Base-by-base conservation (phyloP, 371 early-diverging fungal species). In the Mucor velutinosus region DNA sequence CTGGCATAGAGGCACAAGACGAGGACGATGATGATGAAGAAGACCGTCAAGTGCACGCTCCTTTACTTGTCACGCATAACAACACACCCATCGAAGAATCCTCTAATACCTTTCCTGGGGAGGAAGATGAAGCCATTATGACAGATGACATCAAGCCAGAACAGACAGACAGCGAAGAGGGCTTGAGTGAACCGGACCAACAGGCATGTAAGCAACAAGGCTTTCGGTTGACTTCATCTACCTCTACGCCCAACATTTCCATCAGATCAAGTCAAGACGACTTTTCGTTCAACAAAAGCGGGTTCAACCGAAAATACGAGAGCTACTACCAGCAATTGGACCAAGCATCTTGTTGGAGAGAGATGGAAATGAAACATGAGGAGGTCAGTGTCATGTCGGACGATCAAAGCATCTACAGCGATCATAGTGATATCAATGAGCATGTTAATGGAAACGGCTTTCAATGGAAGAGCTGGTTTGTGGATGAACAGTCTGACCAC, bases 381-480 rank as follows among this genome's bases (percentile, higher is more conserved):
- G 58, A 58, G 10, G 33, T 7, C 15, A 21, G 27, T 15, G 8
- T 47, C 19, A 14, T 33, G 15, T 62, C 49, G 32, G 27, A 32
- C 23, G 17, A 47, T 17, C 29, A 45, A 35, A 51, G 30, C 19
- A 39, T 39, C 30, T 25, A 35, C 21, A 60, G 60, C 23, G 30
- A 29, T 23, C 49, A 60, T 23, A 60, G 57, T 29, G 58, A 59
- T 29, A 58, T 53, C 17, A 47, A 61, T n/a, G 19, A 7, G 0
- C 65, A 58, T 33, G 4, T 37, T 4, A 5, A 55, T 17, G 53
- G 35, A 4, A 62, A n/a, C 11, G 55, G 43, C 11, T 29, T 45
- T 58, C 62, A 65, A 53, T 70, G 71, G 71, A 70, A 70, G 21
- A 70, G 71, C 19, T 70, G 71, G 71, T 70, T 70, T 58, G n/a